phyloP scores from a whole-genome alignment of 768 basidiomycete genomes.

The Mycena rosella region DNA sequence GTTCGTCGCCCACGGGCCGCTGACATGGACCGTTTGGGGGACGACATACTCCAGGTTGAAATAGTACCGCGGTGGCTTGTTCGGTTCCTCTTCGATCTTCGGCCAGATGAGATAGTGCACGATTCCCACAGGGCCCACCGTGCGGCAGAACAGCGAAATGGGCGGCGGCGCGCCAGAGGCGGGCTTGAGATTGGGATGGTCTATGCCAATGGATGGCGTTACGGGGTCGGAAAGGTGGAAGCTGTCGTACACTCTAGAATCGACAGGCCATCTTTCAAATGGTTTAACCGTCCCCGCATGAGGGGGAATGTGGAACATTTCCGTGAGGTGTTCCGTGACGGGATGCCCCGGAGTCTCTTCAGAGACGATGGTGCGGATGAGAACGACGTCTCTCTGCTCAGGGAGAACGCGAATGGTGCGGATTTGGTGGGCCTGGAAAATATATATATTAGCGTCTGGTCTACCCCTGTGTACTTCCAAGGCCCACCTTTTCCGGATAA shows the following conservation, averaged over 20 bases:
- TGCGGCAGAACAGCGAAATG: constrained; percentile 55
- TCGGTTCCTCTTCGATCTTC: constrained; percentile 21
- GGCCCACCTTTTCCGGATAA: constrained; percentile 42
- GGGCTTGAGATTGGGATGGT: constrained; percentile 45
- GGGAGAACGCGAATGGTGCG: constrained; percentile 66
- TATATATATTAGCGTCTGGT: constrained; percentile 15
- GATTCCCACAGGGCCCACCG: constrained; percentile 45
- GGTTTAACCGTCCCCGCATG: constrained; percentile 35
- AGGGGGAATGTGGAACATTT: constrained; percentile 42
- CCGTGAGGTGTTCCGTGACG: constrained; percentile 27
- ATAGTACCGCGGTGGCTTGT: constrained; percentile 31
- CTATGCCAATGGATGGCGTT: constrained; percentile 44
- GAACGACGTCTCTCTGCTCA: constrained; percentile 62
- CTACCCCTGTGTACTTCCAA: background rate
- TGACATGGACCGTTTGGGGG: constrained; percentile 43
- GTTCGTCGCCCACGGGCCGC: constrained; percentile 43
- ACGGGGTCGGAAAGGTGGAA: constrained; percentile 59
- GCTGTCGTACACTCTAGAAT: constrained; percentile 39
- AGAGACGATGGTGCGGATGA: constrained; percentile 57
- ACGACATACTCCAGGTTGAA: constrained; percentile 44
- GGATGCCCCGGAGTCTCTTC: constrained; percentile 24
- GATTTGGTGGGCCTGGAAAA: constrained; percentile 59
- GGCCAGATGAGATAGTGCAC: constrained; percentile 53
- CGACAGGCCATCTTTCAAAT: constrained; percentile 42
- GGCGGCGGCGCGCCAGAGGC: constrained; percentile 49